Base-by-base conservation (phyloP, 495 filamentous ascomycete genomes). In the Cercophora newfieldiana region DNA sequence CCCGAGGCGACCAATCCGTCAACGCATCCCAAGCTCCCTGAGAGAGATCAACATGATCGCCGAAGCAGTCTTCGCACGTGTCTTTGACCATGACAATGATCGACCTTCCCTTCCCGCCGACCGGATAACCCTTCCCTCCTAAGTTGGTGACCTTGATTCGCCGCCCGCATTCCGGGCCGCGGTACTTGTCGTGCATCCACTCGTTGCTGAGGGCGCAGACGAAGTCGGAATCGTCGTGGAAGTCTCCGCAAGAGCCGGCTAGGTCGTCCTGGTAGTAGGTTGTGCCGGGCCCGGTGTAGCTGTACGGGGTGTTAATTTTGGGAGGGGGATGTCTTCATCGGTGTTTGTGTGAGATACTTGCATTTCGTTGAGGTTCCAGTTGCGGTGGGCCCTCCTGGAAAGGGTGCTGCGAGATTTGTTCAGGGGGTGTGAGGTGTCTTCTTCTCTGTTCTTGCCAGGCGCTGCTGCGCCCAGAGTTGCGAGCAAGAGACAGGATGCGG, bases 71-170 rank as follows among this genome's bases (percentile, higher is more conserved):
- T 24, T 63, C 59, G 62, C 77, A 79, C 24, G 74, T 75, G 59
- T 79, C 77, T 44, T 62, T 51, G 30, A 78, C 70, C 2, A 68
- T 74, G 28, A 69, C 74, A 19, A 61, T 63, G 30, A 75, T 63
- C 0, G 61, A 65, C n/a, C 66, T 75, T 26, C 77, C 77, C 3
- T 49, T 33, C 44, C 76, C 76, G 29, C 69, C 71, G 29, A 75
- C 66, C 24, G 61, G 61, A 33, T 72, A 63, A 25, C 68, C 66
- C 59, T 68, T 66, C 21, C 74, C 75, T 10, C 37, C 37, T 16
- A 56, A 63, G 66, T 79, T 78, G 18, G 68, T 75, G 57, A 77
- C 68, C 5, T 66, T 25, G 48, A 79, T 70, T 51, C 71, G 64
- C 16, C 68, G 72, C 21, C 77, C 74, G 62, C 77, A 79, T 50